Conservation (phyloP, 116 monocot genomes). For the Cymodocea nodosa region DNA sequence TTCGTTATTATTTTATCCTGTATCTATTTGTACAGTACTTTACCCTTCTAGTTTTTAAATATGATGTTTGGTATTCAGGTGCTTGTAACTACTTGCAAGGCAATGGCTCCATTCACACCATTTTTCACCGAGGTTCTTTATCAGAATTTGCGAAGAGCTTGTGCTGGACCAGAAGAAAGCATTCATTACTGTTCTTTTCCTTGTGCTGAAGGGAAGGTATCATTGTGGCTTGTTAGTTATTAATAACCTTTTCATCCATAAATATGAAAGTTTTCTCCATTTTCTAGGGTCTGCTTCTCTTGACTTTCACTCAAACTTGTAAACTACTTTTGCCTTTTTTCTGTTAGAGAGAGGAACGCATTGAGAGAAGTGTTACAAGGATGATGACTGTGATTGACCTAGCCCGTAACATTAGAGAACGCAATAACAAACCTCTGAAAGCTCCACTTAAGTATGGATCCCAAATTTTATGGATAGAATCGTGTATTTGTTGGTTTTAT, state of each 20-base stretch:
- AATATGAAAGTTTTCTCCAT: neutral
- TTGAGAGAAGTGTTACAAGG: conserved; percentile 92
- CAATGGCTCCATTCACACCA: conserved; percentile 98
- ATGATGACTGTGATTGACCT: conserved; percentile 99
- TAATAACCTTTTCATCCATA: neutral
- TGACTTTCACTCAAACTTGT: neutral
- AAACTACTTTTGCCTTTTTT: neutral
- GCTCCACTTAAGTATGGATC: conserved; percentile 64
- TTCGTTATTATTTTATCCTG: no score
- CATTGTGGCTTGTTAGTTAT: neutral
- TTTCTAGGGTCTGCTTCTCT: neutral
- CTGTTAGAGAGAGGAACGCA: conserved; percentile 81
- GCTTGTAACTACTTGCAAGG: conserved; percentile 79
- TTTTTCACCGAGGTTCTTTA: conserved; percentile 95
- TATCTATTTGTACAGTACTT: neutral
- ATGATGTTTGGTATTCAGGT: conserved; percentile 27
- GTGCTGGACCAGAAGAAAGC: conserved; percentile 48
- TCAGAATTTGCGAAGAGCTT: conserved; percentile 80
- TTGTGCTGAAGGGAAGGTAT: conserved; percentile 51
- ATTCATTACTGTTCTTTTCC: conserved; percentile 94
- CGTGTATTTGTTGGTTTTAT: neutral
- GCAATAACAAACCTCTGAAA: conserved; percentile 88
- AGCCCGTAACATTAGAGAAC: conserved; percentile 87
- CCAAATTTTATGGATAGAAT: neutral
- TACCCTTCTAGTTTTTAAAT: neutral